Evolutionary conservation across 129 eudicot species (phyloP).

Genomic region (Apium graveolens): DNA sequence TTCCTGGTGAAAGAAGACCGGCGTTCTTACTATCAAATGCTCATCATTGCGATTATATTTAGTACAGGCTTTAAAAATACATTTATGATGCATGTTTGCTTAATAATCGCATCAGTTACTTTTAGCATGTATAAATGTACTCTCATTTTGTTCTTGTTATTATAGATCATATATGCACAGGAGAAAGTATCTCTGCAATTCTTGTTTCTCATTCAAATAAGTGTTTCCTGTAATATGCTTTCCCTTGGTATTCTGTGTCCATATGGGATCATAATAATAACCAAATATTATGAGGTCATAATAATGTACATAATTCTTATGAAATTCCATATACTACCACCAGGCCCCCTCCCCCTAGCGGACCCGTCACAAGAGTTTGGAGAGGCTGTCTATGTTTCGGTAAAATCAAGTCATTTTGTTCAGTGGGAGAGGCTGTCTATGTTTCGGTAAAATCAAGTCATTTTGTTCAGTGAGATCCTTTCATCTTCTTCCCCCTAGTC

Average conservation of each 20-base stretch:
- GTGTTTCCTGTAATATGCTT: background rate
- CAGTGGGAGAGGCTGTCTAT: too few species aligned
- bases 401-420: too few species aligned
- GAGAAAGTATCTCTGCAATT: background rate
- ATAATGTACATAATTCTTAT: too few species aligned
- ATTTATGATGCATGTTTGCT: background rate
- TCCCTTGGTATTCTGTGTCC: background rate
- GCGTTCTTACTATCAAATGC: background rate
- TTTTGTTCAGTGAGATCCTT: too few species aligned
- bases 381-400: too few species aligned
- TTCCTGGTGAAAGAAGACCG: background rate
- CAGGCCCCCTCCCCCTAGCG: too few species aligned
- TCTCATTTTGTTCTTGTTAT: background rate
- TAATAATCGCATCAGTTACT: background rate
- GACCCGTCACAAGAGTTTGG: too few species aligned
- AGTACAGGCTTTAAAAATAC: background rate
- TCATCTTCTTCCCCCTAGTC: too few species aligned
- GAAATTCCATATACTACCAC: too few species aligned
- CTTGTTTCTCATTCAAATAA: background rate
- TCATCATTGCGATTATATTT: background rate
- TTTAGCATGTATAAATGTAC: background rate
- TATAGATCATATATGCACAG: background rate
- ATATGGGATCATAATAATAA: background rate
- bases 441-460: too few species aligned
- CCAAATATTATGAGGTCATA: too few species aligned